Conservation (phyloP, 108 stramenopile genomes). For the Nannochloropsis salina region DNA sequence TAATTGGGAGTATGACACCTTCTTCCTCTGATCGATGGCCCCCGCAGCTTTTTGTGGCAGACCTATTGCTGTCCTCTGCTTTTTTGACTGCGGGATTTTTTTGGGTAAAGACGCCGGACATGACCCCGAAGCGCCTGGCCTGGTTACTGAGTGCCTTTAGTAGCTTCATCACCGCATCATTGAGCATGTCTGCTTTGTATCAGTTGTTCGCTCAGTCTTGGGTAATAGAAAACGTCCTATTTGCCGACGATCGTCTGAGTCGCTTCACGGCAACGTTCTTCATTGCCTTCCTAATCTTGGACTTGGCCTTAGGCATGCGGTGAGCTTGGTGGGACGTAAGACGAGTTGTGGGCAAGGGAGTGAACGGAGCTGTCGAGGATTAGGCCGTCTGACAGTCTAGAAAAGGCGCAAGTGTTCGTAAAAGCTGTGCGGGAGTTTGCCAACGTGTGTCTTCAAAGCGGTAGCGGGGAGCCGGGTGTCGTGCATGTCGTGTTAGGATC, state of each 20-base stretch:
- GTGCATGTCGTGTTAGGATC: background rate
- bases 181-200: background rate
- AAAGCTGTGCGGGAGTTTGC: too few relatives aligned
- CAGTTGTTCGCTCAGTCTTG: background rate
- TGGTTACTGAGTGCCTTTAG: background rate
- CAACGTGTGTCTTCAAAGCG: too few relatives aligned
- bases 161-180: constrained; percentile 17
- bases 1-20: too few relatives aligned
- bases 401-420: too few relatives aligned
- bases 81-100: constrained; percentile 11
- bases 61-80: background rate
- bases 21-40: background rate
- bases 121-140: constrained; percentile 16
- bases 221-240: background rate
- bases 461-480: too few relatives aligned
- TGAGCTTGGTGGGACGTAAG: background rate
- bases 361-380: too few relatives aligned
- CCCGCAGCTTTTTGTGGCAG: background rate
- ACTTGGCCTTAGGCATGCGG: background rate
- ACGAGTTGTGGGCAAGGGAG: too few relatives aligned
- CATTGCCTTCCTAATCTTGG: background rate
- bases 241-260: background rate
- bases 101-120: background rate
- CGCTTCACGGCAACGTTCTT: background rate
- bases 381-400: too few relatives aligned